phyloP scores from a whole-genome alignment of 2,329 filamentous ascomycete genomes.

The Exophiala aquamarina region DNA sequence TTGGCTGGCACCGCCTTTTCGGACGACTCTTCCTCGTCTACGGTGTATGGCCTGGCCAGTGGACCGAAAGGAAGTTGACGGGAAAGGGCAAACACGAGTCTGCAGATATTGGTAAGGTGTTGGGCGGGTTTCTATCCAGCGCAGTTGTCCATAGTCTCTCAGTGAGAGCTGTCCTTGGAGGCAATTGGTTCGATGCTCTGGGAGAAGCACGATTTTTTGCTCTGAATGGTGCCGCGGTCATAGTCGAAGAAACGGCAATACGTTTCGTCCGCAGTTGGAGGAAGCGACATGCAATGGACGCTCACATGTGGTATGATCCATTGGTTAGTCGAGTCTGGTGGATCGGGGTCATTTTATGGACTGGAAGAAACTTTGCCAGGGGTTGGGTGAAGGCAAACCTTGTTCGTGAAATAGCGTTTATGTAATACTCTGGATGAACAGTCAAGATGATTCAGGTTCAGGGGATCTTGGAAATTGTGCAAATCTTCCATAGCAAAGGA shows the following conservation, averaged over 20 bases:
- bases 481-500: no score
- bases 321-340: constrained; percentile 43
- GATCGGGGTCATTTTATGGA: constrained; percentile 39
- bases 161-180: constrained; percentile 41
- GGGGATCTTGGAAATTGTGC: no score
- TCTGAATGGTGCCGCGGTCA: constrained; percentile 34
- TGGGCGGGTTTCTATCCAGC: constrained; percentile 43
- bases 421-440: constrained; percentile 4
- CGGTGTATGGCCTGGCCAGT: constrained; percentile 47
- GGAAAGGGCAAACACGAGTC: constrained; percentile 36
- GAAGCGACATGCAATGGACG: constrained; percentile 15
- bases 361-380: constrained; percentile 43
- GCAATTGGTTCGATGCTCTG: constrained; percentile 33
- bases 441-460: no score
- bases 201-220: constrained; percentile 37
- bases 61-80: constrained; percentile 40
- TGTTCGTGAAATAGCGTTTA: constrained; percentile 38
- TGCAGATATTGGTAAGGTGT: constrained; percentile 45
- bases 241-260: constrained; percentile 31
- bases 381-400: constrained; percentile 44
- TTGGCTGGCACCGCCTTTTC: constrained; percentile 47
- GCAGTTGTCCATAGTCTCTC: constrained; percentile 44
- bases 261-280: constrained; percentile 25
- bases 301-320: constrained; percentile 33
- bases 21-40: constrained; percentile 46